Conservation (phyloP, 2,329 filamentous ascomycete genomes). For the Trichoderma sp. region DNA sequence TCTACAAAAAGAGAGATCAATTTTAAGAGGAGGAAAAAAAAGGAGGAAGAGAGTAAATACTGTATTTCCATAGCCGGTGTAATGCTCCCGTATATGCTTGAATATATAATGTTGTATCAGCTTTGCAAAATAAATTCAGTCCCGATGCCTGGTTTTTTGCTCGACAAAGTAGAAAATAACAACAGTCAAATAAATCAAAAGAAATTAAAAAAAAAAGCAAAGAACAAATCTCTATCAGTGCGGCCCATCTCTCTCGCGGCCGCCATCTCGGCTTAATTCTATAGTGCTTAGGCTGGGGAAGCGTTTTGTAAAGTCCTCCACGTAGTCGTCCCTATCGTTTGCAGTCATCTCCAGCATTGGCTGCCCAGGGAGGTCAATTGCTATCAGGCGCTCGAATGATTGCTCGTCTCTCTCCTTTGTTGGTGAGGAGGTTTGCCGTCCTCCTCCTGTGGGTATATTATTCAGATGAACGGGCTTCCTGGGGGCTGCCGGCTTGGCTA, state of each 20-base stretch:
- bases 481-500: slow-evolving; percentile 57
- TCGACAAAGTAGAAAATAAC: not conserved
- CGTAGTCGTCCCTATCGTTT: slow-evolving; percentile 66
- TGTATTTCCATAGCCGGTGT: slow-evolving; percentile 21
- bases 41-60: not conserved
- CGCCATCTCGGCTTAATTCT: slow-evolving; percentile 75
- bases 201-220: not conserved
- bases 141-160: slow-evolving; percentile 9
- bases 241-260: slow-evolving; percentile 39
- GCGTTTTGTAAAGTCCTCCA: slow-evolving; percentile 75
- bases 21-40: not conserved
- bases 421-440: slow-evolving; percentile 48
- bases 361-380: slow-evolving; percentile 52
- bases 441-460: slow-evolving; percentile 52
- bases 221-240: slow-evolving; percentile 28
- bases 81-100: slow-evolving; percentile 28
- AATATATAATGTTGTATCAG: slow-evolving; percentile 21
- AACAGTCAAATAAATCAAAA: slow-evolving; percentile 1
- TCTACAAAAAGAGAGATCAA: not conserved
- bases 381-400: slow-evolving; percentile 47
- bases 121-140: slow-evolving; percentile 23
- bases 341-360: slow-evolving; percentile 59
- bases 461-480: slow-evolving; percentile 67
- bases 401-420: slow-evolving; percentile 44
- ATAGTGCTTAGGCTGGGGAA: slow-evolving; percentile 84